Evolutionary conservation across 2,329 filamentous ascomycete genomes (phyloP).

Genomic region (Blumeria graminis): DNA sequence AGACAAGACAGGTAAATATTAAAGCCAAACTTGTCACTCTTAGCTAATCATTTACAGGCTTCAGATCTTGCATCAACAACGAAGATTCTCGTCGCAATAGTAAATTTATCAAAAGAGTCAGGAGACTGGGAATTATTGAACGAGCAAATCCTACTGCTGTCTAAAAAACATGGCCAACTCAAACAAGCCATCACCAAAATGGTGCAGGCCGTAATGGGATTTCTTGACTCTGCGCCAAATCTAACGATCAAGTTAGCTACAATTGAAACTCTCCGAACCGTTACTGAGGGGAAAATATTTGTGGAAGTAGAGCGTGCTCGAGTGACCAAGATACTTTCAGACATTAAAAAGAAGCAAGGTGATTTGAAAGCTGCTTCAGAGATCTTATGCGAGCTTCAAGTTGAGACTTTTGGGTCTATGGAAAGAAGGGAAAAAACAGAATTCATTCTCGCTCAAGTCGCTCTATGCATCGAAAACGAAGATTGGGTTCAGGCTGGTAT

Average conservation of each 20-base stretch:
- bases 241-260: constrained; percentile 74
- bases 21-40: constrained; percentile 3
- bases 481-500: constrained; percentile 95
- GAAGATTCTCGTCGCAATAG: constrained; percentile 62
- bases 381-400: constrained; percentile 88
- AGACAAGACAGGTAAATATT: constrained; percentile 62
- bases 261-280: constrained; percentile 84
- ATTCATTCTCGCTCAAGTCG: constrained; percentile 89
- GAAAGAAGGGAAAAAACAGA: constrained; percentile 92
- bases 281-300: constrained; percentile 99
- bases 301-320: constrained; percentile 95
- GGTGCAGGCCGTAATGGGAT: constrained; percentile 89
- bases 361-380: constrained; percentile 78
- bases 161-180: constrained; percentile 98
- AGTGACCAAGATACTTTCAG: constrained; percentile 79
- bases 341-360: constrained; percentile 93
- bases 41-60: constrained; percentile 30
- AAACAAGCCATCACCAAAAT: constrained; percentile 98
- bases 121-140: constrained; percentile 88
- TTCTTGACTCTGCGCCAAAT: constrained; percentile 66
- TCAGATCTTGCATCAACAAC: constrained; percentile 93
- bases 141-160: constrained; percentile 83
- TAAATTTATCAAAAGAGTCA: constrained; percentile 81
- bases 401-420: constrained; percentile 98
- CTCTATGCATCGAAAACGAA: constrained; percentile 78